These are phyloP conservation scores for Xylariaceae sp. DNA, from an alignment of 2,329 filamentous ascomycete genomes.

Conservation along the genomic window DNA sequence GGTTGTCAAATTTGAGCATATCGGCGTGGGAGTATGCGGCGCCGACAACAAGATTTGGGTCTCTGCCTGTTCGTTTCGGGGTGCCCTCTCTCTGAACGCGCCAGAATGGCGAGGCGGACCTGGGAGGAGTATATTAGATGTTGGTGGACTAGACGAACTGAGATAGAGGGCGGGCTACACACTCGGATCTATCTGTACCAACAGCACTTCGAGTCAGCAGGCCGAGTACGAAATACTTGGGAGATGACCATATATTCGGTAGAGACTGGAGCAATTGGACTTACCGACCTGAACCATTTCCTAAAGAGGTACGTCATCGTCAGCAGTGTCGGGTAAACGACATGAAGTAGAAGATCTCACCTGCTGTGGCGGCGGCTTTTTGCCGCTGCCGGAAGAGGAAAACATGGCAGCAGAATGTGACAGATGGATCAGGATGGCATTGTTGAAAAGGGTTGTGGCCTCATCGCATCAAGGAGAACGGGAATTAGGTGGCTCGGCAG, in stretches of 20 bases:
- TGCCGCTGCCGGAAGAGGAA: constrained; percentile 60
- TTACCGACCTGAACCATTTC: constrained; percentile 99
- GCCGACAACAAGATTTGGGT: constrained; percentile 75
- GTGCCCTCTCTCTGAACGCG: constrained; percentile 51
- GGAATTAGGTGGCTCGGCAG: no score
- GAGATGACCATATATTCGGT: constrained; percentile 1
- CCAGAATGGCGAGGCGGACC: constrained; percentile 89
- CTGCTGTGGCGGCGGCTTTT: constrained; percentile 67
- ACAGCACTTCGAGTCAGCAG: constrained; percentile 11
- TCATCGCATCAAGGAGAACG: no score
- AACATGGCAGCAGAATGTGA: constrained; percentile 49
- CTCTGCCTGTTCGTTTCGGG: constrained; percentile 52
- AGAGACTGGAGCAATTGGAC: constrained; percentile 24
- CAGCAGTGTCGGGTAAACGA: constrained; percentile 6
- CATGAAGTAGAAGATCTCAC: constrained; percentile 43
- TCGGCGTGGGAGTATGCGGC: constrained; percentile 96
- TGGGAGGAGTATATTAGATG: constrained; percentile 36
- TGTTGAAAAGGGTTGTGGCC: constrained; percentile 7
- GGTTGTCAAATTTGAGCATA: constrained; percentile 78
- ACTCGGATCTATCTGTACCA: constrained; percentile 59
- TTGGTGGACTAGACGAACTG: neutral
- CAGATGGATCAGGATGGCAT: constrained; percentile 20
- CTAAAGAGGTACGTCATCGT: constrained; percentile 46
- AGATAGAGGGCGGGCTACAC: constrained; percentile 30
- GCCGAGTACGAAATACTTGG: no score